Evolutionary conservation across 1,139 yeast genomes (phyloP).

Genomic region (Pichia cactophila): DNA sequence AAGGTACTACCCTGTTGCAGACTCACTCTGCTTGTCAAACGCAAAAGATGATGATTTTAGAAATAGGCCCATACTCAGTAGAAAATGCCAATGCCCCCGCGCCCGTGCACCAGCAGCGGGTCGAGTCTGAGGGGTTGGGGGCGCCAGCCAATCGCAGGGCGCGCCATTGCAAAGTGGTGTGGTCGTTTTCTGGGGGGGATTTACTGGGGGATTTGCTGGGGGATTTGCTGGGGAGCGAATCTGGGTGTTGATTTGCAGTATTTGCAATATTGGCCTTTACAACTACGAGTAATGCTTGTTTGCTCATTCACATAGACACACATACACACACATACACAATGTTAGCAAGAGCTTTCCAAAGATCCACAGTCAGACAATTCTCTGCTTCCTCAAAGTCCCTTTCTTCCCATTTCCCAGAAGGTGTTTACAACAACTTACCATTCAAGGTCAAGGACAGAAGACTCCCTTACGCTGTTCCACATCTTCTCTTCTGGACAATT

Average conservation of each 20-base stretch:
- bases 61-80: too few relatives aligned
- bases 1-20: too few relatives aligned
- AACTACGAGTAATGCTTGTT: too few relatives aligned
- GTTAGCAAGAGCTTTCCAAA: constrained; percentile 32
- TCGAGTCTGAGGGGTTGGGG: too few relatives aligned
- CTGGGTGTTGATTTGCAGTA: too few relatives aligned
- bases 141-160: not conserved
- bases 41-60: too few relatives aligned
- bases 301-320: not conserved
- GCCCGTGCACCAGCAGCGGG: not conserved
- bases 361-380: constrained; percentile 17
- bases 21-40: too few relatives aligned
- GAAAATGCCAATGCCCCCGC: not conserved
- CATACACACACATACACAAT: constrained; percentile 13
- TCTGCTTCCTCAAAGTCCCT: constrained; percentile 29
- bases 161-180: not conserved
- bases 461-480: constrained; percentile 76
- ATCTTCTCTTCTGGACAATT: constrained; percentile 63
- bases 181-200: not conserved
- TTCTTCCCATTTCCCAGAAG: constrained; percentile 53
- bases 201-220: not conserved
- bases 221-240: not conserved
- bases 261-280: too few relatives aligned
- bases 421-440: constrained; percentile 87
- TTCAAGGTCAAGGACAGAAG: constrained; percentile 89